These are phyloP conservation scores for Acanthamoeba sp. DNA, from an alignment of 208 protist species.

Conservation along the genomic window DNA sequence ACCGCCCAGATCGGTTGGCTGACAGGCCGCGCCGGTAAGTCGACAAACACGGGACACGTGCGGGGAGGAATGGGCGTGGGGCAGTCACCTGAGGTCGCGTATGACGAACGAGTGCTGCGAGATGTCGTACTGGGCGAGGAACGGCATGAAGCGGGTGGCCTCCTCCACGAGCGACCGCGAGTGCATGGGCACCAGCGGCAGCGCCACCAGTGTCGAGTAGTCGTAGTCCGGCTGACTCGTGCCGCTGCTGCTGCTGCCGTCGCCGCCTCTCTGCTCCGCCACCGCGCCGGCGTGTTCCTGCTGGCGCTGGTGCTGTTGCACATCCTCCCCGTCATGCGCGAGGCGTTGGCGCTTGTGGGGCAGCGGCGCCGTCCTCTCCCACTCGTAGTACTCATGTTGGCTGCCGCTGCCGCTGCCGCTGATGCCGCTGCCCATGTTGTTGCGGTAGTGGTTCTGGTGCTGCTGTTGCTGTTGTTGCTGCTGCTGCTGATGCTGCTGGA, in stretches of 20 bases:
- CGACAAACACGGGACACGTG: too few relatives aligned
- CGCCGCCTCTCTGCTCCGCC: neutral
- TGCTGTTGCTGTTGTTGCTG: neutral
- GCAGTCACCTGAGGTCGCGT: neutral
- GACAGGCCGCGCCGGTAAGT: neutral
- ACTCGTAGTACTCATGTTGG: too few relatives aligned
- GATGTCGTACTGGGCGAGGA: slow-evolving; percentile 12
- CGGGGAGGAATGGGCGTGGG: too few relatives aligned
- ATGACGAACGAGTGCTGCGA: neutral
- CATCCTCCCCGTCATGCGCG: too few relatives aligned
- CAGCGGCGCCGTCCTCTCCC: too few relatives aligned
- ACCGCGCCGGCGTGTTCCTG: neutral
- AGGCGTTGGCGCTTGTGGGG: too few relatives aligned
- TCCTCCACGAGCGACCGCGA: slow-evolving; percentile 26
- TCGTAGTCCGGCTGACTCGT: neutral
- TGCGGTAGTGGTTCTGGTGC: neutral
- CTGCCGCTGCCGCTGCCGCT: too few relatives aligned
- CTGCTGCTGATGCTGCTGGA: neutral
- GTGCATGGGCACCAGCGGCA: neutral
- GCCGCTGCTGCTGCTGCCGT: neutral
- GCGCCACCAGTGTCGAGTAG: neutral
- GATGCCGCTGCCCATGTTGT: too few relatives aligned
- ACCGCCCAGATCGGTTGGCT: neutral
- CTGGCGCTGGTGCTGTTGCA: neutral
- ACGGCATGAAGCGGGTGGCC: neutral